Percentiles rank a stretch among this genome's conserved stretches.
These are phyloP conservation scores for Besnoitia besnoiti DNA, from an alignment of 169 alveolate genomes.

Conservation along the genomic window DNA sequence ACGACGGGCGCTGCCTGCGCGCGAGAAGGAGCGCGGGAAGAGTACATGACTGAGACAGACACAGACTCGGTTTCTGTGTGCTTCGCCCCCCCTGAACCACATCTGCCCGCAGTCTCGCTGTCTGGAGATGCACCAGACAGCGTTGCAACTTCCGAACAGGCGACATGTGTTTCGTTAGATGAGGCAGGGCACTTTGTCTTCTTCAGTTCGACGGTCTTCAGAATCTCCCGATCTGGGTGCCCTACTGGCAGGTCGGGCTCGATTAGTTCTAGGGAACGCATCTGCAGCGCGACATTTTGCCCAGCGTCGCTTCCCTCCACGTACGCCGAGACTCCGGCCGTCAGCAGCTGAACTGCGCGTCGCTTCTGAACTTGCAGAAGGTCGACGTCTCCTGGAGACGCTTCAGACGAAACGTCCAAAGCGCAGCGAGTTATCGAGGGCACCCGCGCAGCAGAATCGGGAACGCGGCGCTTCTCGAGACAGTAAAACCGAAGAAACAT, in stretches of 20 bases:
- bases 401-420: not conserved
- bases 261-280: not conserved
- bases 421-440: not conserved
- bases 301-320: slow-evolving; percentile 2
- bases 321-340: not conserved
- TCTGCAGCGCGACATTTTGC: not conserved
- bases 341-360: not conserved
- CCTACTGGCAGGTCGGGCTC: slow-evolving; percentile 6
- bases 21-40: not conserved
- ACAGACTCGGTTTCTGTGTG: not conserved
- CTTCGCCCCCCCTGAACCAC: not conserved
- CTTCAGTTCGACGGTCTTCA: not conserved
- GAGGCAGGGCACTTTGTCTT: too few species aligned
- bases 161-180: too few species aligned
- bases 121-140: too few species aligned
- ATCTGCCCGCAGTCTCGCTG: too few species aligned
- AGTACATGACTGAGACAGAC: not conserved
- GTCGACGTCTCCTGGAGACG: not conserved
- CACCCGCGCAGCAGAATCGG: not conserved
- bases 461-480: not conserved
- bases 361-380: not conserved
- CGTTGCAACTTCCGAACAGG: too few species aligned
- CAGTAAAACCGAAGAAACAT: not conserved
- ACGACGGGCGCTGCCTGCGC: not conserved
- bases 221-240: slow-evolving; percentile 22